These are phyloP conservation scores for Pyrenula massariospora DNA, from an alignment of 495 filamentous ascomycete genomes.

Conservation along the genomic window DNA sequence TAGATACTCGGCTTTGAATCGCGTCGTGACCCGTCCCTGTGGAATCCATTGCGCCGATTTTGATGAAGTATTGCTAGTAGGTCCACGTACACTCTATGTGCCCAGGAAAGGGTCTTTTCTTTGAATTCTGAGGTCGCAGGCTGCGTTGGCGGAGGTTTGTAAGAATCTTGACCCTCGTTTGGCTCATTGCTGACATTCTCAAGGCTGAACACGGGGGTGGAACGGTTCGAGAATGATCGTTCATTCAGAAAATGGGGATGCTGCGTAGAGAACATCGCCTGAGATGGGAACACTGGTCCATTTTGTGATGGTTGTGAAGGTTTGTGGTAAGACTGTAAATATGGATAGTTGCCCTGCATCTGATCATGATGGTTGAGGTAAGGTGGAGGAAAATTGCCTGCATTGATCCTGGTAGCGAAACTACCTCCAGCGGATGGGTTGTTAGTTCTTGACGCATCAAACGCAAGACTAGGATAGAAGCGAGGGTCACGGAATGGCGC, in stretches of 20 bases:
- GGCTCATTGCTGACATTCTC: background rate
- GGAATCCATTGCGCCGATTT: constrained; percentile 24
- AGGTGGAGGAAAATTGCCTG: background rate
- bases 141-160: constrained; percentile 5
- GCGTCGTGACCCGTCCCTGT: constrained; percentile 21
- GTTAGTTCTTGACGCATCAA: background rate
- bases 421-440: background rate
- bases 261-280: background rate
- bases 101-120: constrained; percentile 73
- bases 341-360: background rate
- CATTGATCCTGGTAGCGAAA: background rate
- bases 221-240: background rate
- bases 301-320: background rate
- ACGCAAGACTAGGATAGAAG: constrained; percentile 15
- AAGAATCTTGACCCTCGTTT: background rate
- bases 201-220: background rate
- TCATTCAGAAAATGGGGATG: background rate
- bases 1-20: constrained; percentile 46
- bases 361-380: background rate
- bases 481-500: constrained; percentile 50
- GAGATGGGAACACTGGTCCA: background rate
- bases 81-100: constrained; percentile 79
- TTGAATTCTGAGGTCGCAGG: constrained; percentile 51
- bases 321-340: background rate
- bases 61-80: constrained; percentile 67